phyloP scores from a whole-genome alignment of 805 yeast species.

The Schizosaccharomyces japonicus region DNA sequence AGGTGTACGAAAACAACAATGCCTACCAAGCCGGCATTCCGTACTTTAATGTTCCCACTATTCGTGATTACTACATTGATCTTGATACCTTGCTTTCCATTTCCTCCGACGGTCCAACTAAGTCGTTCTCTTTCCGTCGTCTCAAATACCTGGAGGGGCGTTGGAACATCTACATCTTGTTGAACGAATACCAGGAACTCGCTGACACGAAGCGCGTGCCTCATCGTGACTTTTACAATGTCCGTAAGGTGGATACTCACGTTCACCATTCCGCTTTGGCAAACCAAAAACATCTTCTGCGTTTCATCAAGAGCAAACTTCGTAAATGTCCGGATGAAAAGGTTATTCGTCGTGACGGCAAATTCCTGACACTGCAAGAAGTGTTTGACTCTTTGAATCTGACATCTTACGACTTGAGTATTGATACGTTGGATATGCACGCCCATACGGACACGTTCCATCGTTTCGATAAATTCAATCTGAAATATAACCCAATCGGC shows the following conservation, averaged over 20 bases:
- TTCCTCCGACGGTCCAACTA: conserved; percentile 86
- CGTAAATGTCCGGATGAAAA: conserved; percentile 59
- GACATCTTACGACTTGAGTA: conserved; percentile 82
- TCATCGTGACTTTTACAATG: conserved; percentile 91
- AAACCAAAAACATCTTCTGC: conserved; percentile 88
- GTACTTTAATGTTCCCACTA: conserved; percentile 46
- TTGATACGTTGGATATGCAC: conserved; percentile 96
- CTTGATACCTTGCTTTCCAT: conserved; percentile 46
- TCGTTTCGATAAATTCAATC: conserved; percentile 87
- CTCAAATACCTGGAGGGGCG: conserved; percentile 85
- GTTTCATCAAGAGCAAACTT: conserved; percentile 85
- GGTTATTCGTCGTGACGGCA: conserved; percentile 83
- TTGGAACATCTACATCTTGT: conserved; percentile 72
- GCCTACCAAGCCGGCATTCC: conserved; percentile 13
- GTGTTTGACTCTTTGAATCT: conserved; percentile 78
- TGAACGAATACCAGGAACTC: conserved; percentile 82
- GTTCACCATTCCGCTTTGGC: conserved; percentile 97
- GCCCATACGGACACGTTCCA: conserved; percentile 97
- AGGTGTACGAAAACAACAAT: conserved; percentile 24
- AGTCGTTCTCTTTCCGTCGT: conserved; percentile 85
- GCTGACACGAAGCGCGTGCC: conserved; percentile 75
- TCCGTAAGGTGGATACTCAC: conserved; percentile 91
- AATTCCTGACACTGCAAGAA: conserved; percentile 59
- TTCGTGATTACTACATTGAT: conserved; percentile 68
- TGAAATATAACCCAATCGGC: conserved; percentile 93